Evolutionary conservation across 805 yeast genomes (phyloP).

Genomic region (Barnettozyma populi): DNA sequence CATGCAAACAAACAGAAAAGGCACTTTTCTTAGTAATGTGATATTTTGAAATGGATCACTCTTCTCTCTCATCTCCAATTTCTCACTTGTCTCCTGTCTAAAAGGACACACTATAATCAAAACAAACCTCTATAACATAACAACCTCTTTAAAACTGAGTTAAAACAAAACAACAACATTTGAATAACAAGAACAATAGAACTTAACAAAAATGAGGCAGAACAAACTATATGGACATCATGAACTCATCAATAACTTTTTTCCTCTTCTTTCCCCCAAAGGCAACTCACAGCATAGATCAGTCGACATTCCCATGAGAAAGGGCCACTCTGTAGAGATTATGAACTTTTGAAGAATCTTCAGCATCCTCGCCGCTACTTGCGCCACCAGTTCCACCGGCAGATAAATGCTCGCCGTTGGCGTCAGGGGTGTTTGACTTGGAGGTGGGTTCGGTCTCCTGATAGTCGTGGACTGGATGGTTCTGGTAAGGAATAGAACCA

Average conservation of each 20-base stretch:
- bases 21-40: not conserved
- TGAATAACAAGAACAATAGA: not conserved
- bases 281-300: not conserved
- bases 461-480: constrained; percentile 5
- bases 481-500: constrained; percentile 4
- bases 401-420: not conserved
- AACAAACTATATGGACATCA: constrained; percentile 1
- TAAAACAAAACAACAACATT: not conserved
- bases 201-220: constrained; percentile 1
- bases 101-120: constrained; percentile 1
- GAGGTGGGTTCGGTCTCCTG: not conserved
- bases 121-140: constrained; percentile 1
- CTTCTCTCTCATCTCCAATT: not conserved
- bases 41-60: not conserved
- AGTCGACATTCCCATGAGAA: not conserved
- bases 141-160: not conserved
- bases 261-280: not conserved
- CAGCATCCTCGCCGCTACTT: constrained; percentile 6
- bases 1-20: not conserved
- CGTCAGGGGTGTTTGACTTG: constrained; percentile 1
- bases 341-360: constrained; percentile 20
- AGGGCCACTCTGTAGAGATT: constrained; percentile 14
- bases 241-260: not conserved
- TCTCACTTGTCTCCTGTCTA: not conserved
- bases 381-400: constrained; percentile 1